These are phyloP conservation scores for Bipolaris victoriae DNA, from an alignment of 2,329 filamentous ascomycete species.

Conservation along the genomic window DNA sequence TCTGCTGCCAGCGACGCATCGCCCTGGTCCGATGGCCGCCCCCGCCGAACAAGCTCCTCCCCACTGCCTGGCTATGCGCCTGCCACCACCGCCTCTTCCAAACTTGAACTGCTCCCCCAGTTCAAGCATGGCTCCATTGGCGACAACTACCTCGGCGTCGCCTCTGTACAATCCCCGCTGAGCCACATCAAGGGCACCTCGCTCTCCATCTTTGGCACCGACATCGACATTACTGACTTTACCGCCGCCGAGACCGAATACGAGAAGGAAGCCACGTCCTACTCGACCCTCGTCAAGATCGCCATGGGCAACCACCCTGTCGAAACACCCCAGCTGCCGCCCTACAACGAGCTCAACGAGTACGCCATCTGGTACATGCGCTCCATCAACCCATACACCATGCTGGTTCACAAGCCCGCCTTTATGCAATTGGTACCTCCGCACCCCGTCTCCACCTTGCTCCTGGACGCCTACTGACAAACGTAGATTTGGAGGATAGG, in stretches of 20 bases:
- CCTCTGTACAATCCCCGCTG: conserved; percentile 67
- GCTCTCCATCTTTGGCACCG: conserved; percentile 78
- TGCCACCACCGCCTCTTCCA: conserved; percentile 25
- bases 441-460: not conserved
- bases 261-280: conserved; percentile 65
- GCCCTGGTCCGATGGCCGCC: conserved; percentile 30
- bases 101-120: conserved; percentile 48
- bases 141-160: conserved; percentile 71
- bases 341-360: conserved; percentile 66
- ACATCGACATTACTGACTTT: conserved; percentile 78
- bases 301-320: conserved; percentile 62
- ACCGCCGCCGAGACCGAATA: conserved; percentile 69
- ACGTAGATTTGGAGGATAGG: conserved; percentile 72
- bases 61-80: conserved; percentile 36
- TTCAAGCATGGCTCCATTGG: conserved; percentile 57
- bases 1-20: conserved; percentile 24
- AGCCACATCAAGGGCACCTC: conserved; percentile 78
- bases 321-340: conserved; percentile 65
- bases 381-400: conserved; percentile 73
- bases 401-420: conserved; percentile 76
- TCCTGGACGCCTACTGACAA: conserved; percentile 3
- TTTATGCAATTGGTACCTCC: conserved; percentile 68
- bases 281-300: conserved; percentile 71
- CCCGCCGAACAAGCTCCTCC: conserved; percentile 32
- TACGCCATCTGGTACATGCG: conserved; percentile 79